Base-by-base conservation (phyloP, 2,329 filamentous ascomycete genomes). In the Alternaria alternata region DNA sequence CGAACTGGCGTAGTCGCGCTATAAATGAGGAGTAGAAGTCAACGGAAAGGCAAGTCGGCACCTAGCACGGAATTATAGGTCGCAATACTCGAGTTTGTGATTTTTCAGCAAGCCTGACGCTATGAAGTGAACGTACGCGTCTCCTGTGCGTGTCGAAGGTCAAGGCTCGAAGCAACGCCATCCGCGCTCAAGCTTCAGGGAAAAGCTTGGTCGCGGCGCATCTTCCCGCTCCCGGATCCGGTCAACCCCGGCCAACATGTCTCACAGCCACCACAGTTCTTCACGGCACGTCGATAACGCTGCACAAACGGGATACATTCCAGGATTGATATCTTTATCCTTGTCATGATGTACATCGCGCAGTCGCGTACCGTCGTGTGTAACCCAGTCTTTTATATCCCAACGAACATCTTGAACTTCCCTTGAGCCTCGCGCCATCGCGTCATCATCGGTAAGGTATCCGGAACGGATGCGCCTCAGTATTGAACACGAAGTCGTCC, bases 401-500 rank as follows among this genome's bases (percentile, higher is more conserved):
- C 11, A 11, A 30, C 28, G 28, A 30, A 30, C 28, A 30, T 30
- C 28, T 3, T 5, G 9, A 30, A 11, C 2, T 30, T 30, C 28
- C 28, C 3, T 30, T 26, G 6, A 26, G 24, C 7, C 24, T 26
- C 7, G 3, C 28, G 28, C 11, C 28, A 30, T 30, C 28, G 3
- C 3, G 3, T 30, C 28, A 12, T 30, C 0, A 30, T 30, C 28
- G 44, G 26, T 32, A 28, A 32, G 20, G 24, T 26, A 26, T 26
- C 24, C 74, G 77, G 58, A 86, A 78, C 11, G 83, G 82, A 76
- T 86, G 84, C 34, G 84, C 84, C 64, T 85, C 84, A 0, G 84
- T 86, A 68, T 85, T 86, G 56, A 90, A 79, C 39, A 92, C 88
- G 75, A 82, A 92, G 7, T 91, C 85, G 74, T 93, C 90, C 70